Percentiles rank a stretch among this genome's conserved stretches.
Evolutionary conservation across 495 filamentous ascomycete genomes (phyloP).

Genomic region (Sordaria brevicollis): DNA sequence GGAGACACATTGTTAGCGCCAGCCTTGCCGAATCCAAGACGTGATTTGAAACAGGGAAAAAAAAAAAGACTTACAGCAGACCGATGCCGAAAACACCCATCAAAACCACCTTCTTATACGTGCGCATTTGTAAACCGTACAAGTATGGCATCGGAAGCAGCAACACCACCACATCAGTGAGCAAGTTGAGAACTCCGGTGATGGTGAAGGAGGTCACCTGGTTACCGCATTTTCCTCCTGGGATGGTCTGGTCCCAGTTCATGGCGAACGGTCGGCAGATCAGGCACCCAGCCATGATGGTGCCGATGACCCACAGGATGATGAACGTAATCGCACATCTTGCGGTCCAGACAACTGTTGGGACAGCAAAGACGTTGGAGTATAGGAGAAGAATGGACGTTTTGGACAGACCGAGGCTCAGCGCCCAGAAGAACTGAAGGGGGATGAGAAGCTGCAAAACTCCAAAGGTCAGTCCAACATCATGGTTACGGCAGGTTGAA

Average conservation of each 20-base stretch:
- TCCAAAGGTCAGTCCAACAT: too few relatives aligned
- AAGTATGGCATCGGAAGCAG: slow-evolving; percentile 20
- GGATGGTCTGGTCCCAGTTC: slow-evolving; percentile 19
- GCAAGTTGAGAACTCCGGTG: slow-evolving; percentile 18
- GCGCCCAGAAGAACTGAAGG: slow-evolving; percentile 7
- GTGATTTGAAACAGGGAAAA: background rate
- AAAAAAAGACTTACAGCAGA: slow-evolving; percentile 12
- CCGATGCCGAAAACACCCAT: slow-evolving; percentile 16
- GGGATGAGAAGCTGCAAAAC: slow-evolving; percentile 10
- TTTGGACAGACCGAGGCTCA: slow-evolving; percentile 16
- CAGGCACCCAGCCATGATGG: slow-evolving; percentile 15
- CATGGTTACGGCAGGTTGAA: too few relatives aligned
- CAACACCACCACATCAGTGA: slow-evolving; percentile 19
- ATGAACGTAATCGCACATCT: slow-evolving; percentile 13
- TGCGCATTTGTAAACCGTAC: slow-evolving; percentile 11
- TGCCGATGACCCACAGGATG: slow-evolving; percentile 13
- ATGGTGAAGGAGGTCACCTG: slow-evolving; percentile 14
- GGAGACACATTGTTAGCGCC: too few relatives aligned
- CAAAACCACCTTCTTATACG: slow-evolving; percentile 14
- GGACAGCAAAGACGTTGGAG: slow-evolving; percentile 15
- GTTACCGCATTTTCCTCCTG: slow-evolving; percentile 16
- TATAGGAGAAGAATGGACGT: slow-evolving; percentile 19
- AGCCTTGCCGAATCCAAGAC: background rate
- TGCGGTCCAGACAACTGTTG: slow-evolving; percentile 12
- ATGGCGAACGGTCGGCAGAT: slow-evolving; percentile 17